Evolutionary conservation across 768 basidiomycete genomes (phyloP).

Genomic region (Phylloporus arenicola): DNA sequence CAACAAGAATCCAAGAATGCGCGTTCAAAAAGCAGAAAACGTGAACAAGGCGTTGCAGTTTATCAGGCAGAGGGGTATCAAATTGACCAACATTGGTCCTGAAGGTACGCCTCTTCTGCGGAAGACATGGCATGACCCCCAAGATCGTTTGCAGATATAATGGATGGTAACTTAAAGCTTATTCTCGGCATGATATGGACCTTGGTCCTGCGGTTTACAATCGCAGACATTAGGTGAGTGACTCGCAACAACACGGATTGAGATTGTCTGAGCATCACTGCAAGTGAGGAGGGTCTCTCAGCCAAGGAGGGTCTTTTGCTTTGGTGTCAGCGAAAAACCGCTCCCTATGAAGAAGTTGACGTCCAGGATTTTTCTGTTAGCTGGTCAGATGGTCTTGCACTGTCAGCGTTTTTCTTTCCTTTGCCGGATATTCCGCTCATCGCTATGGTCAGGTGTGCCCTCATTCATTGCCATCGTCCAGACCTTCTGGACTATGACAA

Average conservation of each 20-base stretch:
- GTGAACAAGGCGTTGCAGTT: conserved; percentile 95
- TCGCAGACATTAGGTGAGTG: conserved; percentile 92
- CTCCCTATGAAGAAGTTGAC: conserved; percentile 83
- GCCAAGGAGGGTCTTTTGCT: conserved; percentile 95
- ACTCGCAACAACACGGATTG: not conserved
- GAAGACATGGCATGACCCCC: not conserved
- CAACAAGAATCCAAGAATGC: conserved; percentile 83
- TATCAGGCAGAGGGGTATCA: conserved; percentile 89
- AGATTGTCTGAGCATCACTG: conserved; percentile 8
- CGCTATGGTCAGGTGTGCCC: conserved; percentile 67
- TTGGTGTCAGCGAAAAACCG: conserved; percentile 98
- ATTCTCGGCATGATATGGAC: conserved; percentile 99
- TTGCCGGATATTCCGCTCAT: conserved; percentile 5
- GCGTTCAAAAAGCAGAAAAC: conserved; percentile 97
- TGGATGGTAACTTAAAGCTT: conserved; percentile 97
- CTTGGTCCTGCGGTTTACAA: conserved; percentile 92
- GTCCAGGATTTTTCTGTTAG: conserved; percentile 91
- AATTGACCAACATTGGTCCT: conserved; percentile 95
- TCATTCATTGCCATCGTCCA: conserved; percentile 96
- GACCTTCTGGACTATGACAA: conserved; percentile 88
- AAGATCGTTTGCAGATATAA: conserved; percentile 64
- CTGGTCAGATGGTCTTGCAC: conserved; percentile 92
- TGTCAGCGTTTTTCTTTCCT: conserved; percentile 49
- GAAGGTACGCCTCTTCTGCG: conserved; percentile 54
- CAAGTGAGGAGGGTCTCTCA: conserved; percentile 95